Base-by-base conservation (phyloP, 1,139 yeast species). In the Diutina ranongensis region DNA sequence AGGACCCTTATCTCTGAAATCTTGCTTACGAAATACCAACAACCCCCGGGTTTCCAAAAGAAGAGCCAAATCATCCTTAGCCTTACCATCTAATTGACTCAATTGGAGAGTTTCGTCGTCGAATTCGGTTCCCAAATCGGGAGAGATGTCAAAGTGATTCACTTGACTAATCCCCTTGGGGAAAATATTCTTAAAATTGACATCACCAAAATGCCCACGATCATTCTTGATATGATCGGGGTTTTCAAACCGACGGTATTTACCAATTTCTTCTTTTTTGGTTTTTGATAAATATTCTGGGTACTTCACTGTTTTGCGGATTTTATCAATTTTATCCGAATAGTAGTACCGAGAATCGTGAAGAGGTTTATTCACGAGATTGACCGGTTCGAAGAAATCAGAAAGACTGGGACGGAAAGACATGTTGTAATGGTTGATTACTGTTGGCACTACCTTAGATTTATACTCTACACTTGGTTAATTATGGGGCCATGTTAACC, bases 1-100 rank as follows among this genome's bases (percentile, higher is more conserved):
- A 1, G 64, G 62, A 4, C 64, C 65, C 50, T 63, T 59, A 38
- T 58, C 61, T 46, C 63, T 57, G 48, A 62, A 57, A 46, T 63
- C 67, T 50, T 63, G 67, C 47, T 61, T 55, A 46, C 64, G 57
- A 49, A 63, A 63, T 28, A 63, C 54, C 4, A 55, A 61, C 44
- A 63, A 58, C 12, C 65, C 65, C 53, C 67, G 56, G 36, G 58
- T 62, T 28, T 60, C 67, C 47, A 63, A 54, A 40, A 53, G 57
- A 44, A 63, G 55, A 8, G 67, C 67, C 49, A 63, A 57, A 47
- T 63, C 67, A 49, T 63, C 62, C 52, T 58, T 63, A 5, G 28
- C 44, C 18, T 20, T 21, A 36, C 62, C 65, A 44, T 56, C 57
- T 49, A 63, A 57, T 45, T 59, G 59, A 46, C 65, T 60, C 45